A percentile compares a stretch with the other conserved stretches of the same genome.
These are phyloP conservation scores for Sphaerosporella brunnea DNA, from an alignment of 495 filamentous ascomycete species.

Conservation along the genomic window DNA sequence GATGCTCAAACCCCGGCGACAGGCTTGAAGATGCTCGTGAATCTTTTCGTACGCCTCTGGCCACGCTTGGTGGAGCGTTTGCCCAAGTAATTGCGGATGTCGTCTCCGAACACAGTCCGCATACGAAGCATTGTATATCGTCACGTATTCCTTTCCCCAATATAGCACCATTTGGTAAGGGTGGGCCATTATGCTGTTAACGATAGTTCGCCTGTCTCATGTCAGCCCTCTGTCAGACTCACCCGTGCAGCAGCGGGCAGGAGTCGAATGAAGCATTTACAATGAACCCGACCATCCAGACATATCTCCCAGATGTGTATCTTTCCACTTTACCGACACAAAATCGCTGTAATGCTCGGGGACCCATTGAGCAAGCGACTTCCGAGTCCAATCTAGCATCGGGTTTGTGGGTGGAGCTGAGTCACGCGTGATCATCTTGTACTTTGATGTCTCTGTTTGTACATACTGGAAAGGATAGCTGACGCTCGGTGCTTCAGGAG, in stretches of 20 bases:
- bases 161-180: slow-evolving; percentile 9
- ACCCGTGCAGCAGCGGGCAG: too few species aligned
- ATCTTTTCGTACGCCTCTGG: slow-evolving; percentile 15
- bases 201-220: too few species aligned
- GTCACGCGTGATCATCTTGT: slow-evolving; percentile 1
- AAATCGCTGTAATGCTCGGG: slow-evolving; percentile 5
- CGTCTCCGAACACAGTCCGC: slow-evolving; percentile 12
- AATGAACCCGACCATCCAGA: slow-evolving; percentile 1
- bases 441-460: slow-evolving; percentile 3
- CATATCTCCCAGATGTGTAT: slow-evolving; percentile 1
- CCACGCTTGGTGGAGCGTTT: slow-evolving; percentile 9
- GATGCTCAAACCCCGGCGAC: slow-evolving; percentile 12
- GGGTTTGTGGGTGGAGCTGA: neutral
- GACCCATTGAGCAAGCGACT: neutral
- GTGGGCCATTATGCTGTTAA: slow-evolving; percentile 3
- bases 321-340: slow-evolving; percentile 1
- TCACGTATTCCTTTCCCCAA: slow-evolving; percentile 16
- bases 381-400: slow-evolving; percentile 6
- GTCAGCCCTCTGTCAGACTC: too few species aligned
- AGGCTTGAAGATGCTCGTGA: slow-evolving; percentile 3
- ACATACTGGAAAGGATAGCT: slow-evolving; percentile 5
- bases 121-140: slow-evolving; percentile 15
- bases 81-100: slow-evolving; percentile 13
- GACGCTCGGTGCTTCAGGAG: neutral
- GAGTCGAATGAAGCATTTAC: too few species aligned